Conservation (phyloP, 2,329 filamentous ascomycete species). For the Biscogniauxia mediterranea region DNA sequence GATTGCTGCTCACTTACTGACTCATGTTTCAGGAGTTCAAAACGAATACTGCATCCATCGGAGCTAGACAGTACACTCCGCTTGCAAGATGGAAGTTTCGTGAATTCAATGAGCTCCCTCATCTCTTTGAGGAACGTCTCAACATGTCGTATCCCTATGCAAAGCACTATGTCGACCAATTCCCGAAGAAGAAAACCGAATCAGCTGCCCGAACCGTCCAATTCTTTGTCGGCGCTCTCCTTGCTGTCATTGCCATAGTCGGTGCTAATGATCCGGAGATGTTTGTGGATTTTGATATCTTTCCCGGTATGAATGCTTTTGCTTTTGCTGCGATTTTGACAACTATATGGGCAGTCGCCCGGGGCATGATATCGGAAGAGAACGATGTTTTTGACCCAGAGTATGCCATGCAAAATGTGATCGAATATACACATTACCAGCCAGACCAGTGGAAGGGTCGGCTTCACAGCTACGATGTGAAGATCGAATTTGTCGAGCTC, state of each 20-base stretch:
- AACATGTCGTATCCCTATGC: slow-evolving; percentile 96
- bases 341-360: slow-evolving; percentile 77
- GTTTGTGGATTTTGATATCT: slow-evolving; percentile 90
- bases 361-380: slow-evolving; percentile 83
- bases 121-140: slow-evolving; percentile 83
- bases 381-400: slow-evolving; percentile 89
- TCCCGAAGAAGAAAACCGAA: slow-evolving; percentile 91
- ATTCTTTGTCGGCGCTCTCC: slow-evolving; percentile 83
- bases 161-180: slow-evolving; percentile 89
- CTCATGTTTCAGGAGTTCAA: slow-evolving; percentile 75
- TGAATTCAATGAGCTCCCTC: slow-evolving; percentile 94
- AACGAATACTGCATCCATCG: slow-evolving; percentile 83
- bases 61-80: slow-evolving; percentile 87
- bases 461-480: slow-evolving; percentile 92
- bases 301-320: slow-evolving; percentile 79
- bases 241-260: slow-evolving; percentile 78
- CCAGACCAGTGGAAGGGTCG: slow-evolving; percentile 85
- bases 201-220: slow-evolving; percentile 81
- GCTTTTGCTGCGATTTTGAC: slow-evolving; percentile 87
- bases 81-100: slow-evolving; percentile 97
- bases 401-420: slow-evolving; percentile 82
- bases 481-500: slow-evolving; percentile 81
- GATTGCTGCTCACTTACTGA: slow-evolving; percentile 15
- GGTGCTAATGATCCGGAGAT: slow-evolving; percentile 88
- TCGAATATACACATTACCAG: slow-evolving; percentile 89